These are phyloP conservation scores for Fraxinus excelsior DNA, from an alignment of 257 asterid genomes.

Conservation along the genomic window DNA sequence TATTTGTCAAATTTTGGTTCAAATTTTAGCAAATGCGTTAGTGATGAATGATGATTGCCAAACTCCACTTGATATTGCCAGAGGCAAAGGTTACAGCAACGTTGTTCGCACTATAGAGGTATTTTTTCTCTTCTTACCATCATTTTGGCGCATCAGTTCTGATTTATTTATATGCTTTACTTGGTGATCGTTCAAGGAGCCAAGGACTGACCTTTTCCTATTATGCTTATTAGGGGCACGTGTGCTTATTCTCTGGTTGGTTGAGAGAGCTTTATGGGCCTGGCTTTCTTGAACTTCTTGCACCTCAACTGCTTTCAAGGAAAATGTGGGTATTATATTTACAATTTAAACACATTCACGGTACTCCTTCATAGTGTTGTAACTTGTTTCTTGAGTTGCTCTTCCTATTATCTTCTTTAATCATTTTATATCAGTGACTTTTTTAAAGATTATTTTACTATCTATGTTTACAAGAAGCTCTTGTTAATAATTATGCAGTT, in stretches of 20 bases:
- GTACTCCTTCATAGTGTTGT: not conserved
- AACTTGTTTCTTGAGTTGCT: not conserved
- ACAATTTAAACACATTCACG: not conserved
- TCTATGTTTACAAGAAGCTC: not conserved
- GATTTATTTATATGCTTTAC: not conserved
- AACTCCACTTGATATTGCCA: constrained; percentile 91
- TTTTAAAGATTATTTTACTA: no score
- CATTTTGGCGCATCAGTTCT: not conserved
- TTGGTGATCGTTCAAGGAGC: not conserved
- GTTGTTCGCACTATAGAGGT: constrained; percentile 95
- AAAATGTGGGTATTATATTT: constrained; percentile 73
- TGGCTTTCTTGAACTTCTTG: constrained; percentile 74
- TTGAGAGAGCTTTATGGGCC: constrained; percentile 86
- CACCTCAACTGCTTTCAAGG: constrained; percentile 81
- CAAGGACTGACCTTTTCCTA: not conserved
- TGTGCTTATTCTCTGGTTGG: constrained; percentile 95
- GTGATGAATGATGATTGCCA: constrained; percentile 88
- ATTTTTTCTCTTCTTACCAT: constrained; percentile 17
- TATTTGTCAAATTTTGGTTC: constrained; percentile 12
- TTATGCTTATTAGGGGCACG: constrained; percentile 53
- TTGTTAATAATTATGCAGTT: constrained; percentile 46
- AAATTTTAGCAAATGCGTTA: constrained; percentile 75
- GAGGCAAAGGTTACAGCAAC: constrained; percentile 77
- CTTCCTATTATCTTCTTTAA: not conserved
- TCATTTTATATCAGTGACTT: not conserved